phyloP scores from a whole-genome alignment of 75 land plant species.

The Selaginella moellendorffii region DNA sequence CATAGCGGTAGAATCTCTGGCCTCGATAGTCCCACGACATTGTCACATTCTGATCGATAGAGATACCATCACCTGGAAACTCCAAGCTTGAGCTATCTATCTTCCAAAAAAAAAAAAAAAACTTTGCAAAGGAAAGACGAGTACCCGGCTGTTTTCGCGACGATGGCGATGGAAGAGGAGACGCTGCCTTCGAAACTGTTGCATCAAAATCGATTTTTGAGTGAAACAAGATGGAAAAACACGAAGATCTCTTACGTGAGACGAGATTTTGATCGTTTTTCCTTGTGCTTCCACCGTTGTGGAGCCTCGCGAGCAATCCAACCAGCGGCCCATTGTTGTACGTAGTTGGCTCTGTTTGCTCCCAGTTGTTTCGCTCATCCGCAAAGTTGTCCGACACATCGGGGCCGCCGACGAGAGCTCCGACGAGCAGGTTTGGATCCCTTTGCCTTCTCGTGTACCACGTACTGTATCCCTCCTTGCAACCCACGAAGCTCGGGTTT shows the following conservation, averaged over 20 bases:
- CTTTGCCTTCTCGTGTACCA: constrained; percentile 47
- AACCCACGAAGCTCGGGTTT: constrained; percentile 43
- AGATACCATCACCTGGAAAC: no score
- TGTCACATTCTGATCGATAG: not conserved
- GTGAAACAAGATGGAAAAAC: no score
- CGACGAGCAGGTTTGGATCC: constrained; percentile 72
- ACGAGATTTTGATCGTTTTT: not conserved
- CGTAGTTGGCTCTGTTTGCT: constrained; percentile 88
- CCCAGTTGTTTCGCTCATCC: constrained; percentile 68
- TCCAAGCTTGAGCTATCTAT: no score
- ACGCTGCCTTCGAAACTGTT: no score
- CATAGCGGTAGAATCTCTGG: not conserved
- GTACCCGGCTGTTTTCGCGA: no score
- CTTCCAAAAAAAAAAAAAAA: no score
- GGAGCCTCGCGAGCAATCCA: constrained; percentile 52
- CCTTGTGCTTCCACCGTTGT: not conserved
- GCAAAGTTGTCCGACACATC: constrained; percentile 79
- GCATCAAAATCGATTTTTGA: no score
- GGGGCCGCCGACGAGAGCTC: constrained; percentile 93
- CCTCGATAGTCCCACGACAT: not conserved
- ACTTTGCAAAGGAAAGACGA: no score
- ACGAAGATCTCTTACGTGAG: not conserved
- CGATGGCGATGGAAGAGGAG: no score
- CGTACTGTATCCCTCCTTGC: constrained; percentile 52
- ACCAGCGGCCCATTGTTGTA: constrained; percentile 82